A percentile compares a stretch with the other conserved stretches of the same genome.
phyloP scores from a whole-genome alignment of 352 stramenopile genomes.

The Globisporangium carolinianum region DNA sequence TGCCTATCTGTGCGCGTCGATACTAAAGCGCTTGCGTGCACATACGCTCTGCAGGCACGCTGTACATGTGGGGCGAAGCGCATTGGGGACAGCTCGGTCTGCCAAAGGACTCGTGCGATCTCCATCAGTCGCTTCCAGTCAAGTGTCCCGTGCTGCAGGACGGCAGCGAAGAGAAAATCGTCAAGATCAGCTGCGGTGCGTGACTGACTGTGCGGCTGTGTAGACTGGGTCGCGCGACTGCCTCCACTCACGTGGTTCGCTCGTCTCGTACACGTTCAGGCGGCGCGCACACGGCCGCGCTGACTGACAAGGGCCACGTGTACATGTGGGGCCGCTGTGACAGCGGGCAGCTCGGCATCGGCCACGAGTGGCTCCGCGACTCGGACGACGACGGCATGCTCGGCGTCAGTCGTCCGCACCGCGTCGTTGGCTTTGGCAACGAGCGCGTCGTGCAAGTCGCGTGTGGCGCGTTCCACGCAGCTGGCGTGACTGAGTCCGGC shows the following conservation, averaged over 20 bases:
- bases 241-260: neutral
- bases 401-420: slow-evolving; percentile 45
- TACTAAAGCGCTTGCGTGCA: neutral
- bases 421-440: slow-evolving; percentile 54
- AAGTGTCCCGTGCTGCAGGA: slow-evolving; percentile 54
- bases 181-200: slow-evolving; percentile 71
- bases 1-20: neutral
- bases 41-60: slow-evolving; percentile 20
- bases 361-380: slow-evolving; percentile 53
- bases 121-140: slow-evolving; percentile 57
- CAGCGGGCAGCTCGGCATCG: slow-evolving; percentile 69
- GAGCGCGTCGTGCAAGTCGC: slow-evolving; percentile 77
- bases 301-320: slow-evolving; percentile 64
- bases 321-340: slow-evolving; percentile 77
- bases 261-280: slow-evolving; percentile 8
- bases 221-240: no score
- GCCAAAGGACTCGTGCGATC: slow-evolving; percentile 48
- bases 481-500: slow-evolving; percentile 61
- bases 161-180: slow-evolving; percentile 41
- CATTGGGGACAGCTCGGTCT: slow-evolving; percentile 79
- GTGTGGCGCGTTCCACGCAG: slow-evolving; percentile 77
- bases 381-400: slow-evolving; percentile 53
- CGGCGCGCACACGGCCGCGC: slow-evolving; percentile 62
- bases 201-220: neutral
- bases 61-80: slow-evolving; percentile 83